A percentile compares a stretch with the other conserved stretches of the same genome.
These are phyloP conservation scores for Spironucleus salmonicida DNA, from an alignment of 208 protist species.

Conservation along the genomic window DNA sequence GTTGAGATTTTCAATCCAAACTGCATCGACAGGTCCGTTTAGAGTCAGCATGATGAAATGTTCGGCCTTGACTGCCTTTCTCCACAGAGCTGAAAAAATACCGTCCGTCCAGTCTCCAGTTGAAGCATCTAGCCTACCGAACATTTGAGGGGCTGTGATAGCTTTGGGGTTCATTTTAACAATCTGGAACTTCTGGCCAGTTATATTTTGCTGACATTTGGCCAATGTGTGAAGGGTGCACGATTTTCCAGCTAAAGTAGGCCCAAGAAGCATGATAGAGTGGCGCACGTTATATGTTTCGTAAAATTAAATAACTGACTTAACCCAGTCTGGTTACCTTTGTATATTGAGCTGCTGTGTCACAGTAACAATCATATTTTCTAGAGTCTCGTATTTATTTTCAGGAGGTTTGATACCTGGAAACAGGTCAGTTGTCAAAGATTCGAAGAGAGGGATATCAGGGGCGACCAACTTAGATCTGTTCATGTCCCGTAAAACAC, in stretches of 20 bases:
- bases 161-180: constrained; percentile 62
- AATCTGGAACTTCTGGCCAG: constrained; percentile 41
- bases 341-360: background rate
- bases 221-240: constrained; percentile 28
- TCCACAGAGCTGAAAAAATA: constrained; percentile 79
- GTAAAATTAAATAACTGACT: constrained; percentile 54
- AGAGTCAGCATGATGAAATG: constrained; percentile 65
- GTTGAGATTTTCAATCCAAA: constrained; percentile 96
- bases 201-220: background rate
- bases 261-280: constrained; percentile 60
- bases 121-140: constrained; percentile 75
- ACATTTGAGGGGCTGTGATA: constrained; percentile 79
- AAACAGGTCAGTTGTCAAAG: constrained; percentile 84
- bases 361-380: background rate
- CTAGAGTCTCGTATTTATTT: background rate
- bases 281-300: constrained; percentile 64
- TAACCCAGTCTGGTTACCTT: background rate
- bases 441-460: constrained; percentile 86
- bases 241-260: constrained; percentile 44
- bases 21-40: constrained; percentile 88
- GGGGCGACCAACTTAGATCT: constrained; percentile 74
- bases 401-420: constrained; percentile 51
- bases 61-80: constrained; percentile 44
- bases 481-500: constrained; percentile 88
- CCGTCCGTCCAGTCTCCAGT: constrained; percentile 91